Conservation (phyloP, 495 filamentous ascomycete genomes). For the Pseudomonodictys pantanalensis region DNA sequence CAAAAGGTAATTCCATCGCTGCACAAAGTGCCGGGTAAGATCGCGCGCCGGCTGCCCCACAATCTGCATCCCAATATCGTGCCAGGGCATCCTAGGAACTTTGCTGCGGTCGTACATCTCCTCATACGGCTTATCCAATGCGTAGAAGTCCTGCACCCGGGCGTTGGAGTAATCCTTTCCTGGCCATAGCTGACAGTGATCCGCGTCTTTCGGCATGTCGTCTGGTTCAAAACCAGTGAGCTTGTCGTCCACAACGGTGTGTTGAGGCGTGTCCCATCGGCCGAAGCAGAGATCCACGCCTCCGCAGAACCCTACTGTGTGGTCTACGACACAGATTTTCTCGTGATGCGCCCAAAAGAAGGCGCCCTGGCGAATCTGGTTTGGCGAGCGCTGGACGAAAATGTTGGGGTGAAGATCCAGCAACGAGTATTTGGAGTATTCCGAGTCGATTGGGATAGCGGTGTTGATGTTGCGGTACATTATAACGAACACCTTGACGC, state of each 20-base stretch:
- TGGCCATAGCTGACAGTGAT: constrained; percentile 94
- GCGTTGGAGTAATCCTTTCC: constrained; percentile 99
- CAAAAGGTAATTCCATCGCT: constrained; percentile 96
- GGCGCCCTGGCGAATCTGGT: constrained; percentile 98
- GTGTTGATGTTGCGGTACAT: constrained; percentile 98
- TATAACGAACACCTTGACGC: constrained; percentile 97
- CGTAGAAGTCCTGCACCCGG: constrained; percentile 90
- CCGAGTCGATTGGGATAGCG: constrained; percentile 96
- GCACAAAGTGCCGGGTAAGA: constrained; percentile 95
- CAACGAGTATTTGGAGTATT: constrained; percentile 96
- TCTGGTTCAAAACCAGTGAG: constrained; percentile 87
- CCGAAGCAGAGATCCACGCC: constrained; percentile 98
- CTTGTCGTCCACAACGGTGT: constrained; percentile 87
- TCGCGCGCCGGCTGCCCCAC: constrained; percentile 94
- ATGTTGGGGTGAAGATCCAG: constrained; percentile 95
- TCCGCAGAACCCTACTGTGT: constrained; percentile 92
- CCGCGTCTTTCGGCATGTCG: constrained; percentile 76
- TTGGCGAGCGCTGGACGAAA: constrained; percentile 91
- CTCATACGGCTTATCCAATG: constrained; percentile 90
- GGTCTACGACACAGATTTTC: constrained; percentile 92
- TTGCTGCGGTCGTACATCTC: constrained; percentile 96
- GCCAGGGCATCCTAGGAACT: constrained; percentile 95
- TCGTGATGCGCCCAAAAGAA: constrained; percentile 99
- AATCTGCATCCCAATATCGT: constrained; percentile 98
- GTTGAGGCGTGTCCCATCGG: constrained; percentile 93